Evolutionary conservation across 176 grass and related monocot species (phyloP).

Genomic region (Alloteropsis semialata): DNA sequence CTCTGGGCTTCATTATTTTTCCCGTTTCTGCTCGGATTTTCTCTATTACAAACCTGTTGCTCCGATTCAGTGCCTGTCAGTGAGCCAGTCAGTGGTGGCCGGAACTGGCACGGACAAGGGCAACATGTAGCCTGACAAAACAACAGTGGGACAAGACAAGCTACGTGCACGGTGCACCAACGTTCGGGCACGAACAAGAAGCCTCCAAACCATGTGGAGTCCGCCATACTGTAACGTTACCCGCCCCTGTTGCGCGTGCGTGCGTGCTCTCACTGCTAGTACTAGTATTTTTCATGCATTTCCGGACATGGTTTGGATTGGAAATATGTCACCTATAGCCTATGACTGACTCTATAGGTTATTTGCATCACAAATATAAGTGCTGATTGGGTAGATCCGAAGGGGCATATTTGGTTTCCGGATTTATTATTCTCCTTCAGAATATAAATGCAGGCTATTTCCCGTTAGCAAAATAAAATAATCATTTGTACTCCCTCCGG

Average conservation of each 20-base stretch:
- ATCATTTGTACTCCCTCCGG: too few species aligned
- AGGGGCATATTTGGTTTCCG: neutral
- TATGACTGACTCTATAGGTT: too few species aligned
- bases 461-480: neutral
- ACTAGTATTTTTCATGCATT: too few species aligned
- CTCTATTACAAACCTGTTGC: neutral
- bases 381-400: neutral
- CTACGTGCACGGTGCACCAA: neutral
- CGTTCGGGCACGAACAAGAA: neutral
- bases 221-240: neutral
- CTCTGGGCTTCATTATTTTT: neutral
- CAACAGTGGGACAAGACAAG: slow-evolving; percentile 12
- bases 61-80: slow-evolving; percentile 16
- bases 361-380: neutral
- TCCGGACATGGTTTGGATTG: neutral
- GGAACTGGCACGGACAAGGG: neutral
- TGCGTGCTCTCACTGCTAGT: too few species aligned
- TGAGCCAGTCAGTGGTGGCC: neutral
- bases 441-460: neutral
- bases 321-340: neutral
- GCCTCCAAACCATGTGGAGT: neutral
- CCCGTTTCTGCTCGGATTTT: neutral
- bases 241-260: neutral
- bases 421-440: neutral
- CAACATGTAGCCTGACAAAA: neutral